Conservation (phyloP, 1,284 basidiomycete genomes). For the Leccinum griseonigrum region DNA sequence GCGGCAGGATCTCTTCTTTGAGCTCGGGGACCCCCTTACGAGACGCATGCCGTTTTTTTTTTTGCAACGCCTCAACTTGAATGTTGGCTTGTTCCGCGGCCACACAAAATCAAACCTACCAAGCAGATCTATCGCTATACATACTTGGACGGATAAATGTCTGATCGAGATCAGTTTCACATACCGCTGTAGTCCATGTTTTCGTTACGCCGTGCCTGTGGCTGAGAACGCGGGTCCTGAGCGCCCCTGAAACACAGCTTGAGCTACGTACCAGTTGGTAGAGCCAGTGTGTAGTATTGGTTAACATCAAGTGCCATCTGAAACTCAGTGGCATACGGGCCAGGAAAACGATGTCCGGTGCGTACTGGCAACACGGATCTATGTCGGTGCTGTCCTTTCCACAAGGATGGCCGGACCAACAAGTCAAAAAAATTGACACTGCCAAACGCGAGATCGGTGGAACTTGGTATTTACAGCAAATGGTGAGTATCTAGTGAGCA, state of each 20-base stretch:
- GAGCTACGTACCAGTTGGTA: background rate
- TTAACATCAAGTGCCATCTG: background rate
- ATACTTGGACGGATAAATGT: background rate
- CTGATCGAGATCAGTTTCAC: background rate
- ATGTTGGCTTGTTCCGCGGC: background rate
- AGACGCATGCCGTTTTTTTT: background rate
- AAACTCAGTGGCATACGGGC: background rate
- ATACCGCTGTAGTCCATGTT: background rate
- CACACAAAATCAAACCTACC: background rate
- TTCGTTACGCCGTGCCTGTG: background rate
- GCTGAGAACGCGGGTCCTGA: background rate
- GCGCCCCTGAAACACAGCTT: background rate
- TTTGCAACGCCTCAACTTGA: background rate
- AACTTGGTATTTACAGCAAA: background rate
- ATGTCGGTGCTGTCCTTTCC: background rate
- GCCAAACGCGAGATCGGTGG: background rate
- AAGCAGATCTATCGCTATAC: background rate
- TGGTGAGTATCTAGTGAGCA: background rate
- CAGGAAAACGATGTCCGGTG: background rate
- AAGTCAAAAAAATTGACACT: background rate
- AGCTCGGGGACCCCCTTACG: background rate
- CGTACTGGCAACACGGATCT: background rate
- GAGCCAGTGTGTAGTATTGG: background rate
- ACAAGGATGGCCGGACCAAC: background rate
- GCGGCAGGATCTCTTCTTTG: background rate